Evolutionary conservation across 495 filamentous ascomycete species (phyloP).

Genomic region (Letharia columbiana): DNA sequence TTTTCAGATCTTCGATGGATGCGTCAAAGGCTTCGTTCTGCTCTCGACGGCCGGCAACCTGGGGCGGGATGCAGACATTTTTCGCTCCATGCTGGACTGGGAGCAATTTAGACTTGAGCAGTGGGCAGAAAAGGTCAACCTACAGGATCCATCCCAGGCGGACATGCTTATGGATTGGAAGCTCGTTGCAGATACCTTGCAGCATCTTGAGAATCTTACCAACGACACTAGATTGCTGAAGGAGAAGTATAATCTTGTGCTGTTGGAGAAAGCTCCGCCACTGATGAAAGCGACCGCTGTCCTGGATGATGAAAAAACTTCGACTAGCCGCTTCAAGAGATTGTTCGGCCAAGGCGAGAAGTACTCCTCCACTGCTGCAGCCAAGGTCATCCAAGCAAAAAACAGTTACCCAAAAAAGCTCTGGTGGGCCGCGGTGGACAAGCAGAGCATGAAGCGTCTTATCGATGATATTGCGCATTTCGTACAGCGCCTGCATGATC

Average conservation of each 20-base stretch:
- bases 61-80: slow-evolving; percentile 25
- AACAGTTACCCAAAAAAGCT: slow-evolving; percentile 23
- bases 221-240: slow-evolving; percentile 19
- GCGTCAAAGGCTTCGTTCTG: slow-evolving; percentile 28
- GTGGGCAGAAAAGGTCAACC: slow-evolving; percentile 25
- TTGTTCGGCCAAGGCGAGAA: slow-evolving; percentile 18
- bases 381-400: slow-evolving; percentile 24
- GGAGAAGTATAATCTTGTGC: slow-evolving; percentile 22
- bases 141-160: slow-evolving; percentile 22
- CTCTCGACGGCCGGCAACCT: slow-evolving; percentile 26
- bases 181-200: slow-evolving; percentile 20
- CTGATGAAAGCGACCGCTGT: neutral
- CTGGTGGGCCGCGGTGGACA: slow-evolving; percentile 28
- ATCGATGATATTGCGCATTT: slow-evolving; percentile 22
- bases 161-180: slow-evolving; percentile 27
- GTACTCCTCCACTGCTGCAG: slow-evolving; percentile 17
- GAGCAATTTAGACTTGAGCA: slow-evolving; percentile 27
- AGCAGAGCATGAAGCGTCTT: slow-evolving; percentile 23
- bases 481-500: slow-evolving; percentile 19
- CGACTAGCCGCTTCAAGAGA: slow-evolving; percentile 17
- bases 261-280: slow-evolving; percentile 12
- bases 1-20: slow-evolving; percentile 23
- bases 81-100: slow-evolving; percentile 27
- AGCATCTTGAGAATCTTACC: slow-evolving; percentile 24
- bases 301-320: neutral